These are phyloP conservation scores for Microcera coccophila DNA, from an alignment of 2,329 filamentous ascomycete species.

Conservation along the genomic window DNA sequence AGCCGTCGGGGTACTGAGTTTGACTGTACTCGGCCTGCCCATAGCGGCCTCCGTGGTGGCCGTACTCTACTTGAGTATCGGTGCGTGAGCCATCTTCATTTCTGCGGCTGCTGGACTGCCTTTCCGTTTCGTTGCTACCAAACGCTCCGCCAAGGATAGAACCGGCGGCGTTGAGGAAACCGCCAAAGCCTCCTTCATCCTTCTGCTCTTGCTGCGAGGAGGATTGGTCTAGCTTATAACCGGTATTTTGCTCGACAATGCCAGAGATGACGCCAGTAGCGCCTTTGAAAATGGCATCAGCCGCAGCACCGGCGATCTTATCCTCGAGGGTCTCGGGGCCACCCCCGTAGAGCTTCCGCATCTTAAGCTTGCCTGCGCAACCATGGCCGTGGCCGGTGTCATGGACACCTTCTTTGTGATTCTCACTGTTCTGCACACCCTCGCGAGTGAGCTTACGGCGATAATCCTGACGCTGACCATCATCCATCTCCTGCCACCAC, in stretches of 20 bases:
- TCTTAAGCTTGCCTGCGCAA: constrained; percentile 71
- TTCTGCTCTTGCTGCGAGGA: constrained; percentile 37
- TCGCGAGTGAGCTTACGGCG: constrained; percentile 71
- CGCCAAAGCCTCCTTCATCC: constrained; percentile 63
- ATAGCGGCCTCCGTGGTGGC: constrained; percentile 53
- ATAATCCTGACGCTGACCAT: constrained; percentile 61
- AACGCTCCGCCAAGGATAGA: constrained; percentile 63
- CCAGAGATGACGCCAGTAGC: constrained; percentile 51
- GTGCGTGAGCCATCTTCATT: constrained; percentile 59
- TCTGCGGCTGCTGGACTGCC: constrained; percentile 49
- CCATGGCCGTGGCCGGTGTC: constrained; percentile 85
- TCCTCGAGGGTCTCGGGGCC: constrained; percentile 50
- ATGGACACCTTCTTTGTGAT: constrained; percentile 81
- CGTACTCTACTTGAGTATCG: constrained; percentile 59
- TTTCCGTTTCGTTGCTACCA: constrained; percentile 51
- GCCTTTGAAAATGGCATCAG: constrained; percentile 55
- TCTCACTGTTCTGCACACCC: constrained; percentile 72
- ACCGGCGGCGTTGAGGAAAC: constrained; percentile 66
- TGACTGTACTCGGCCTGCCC: constrained; percentile 58
- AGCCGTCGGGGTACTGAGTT: constrained; percentile 56
- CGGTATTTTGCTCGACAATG: constrained; percentile 45
- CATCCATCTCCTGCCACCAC: constrained; percentile 73
- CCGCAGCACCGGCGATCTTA: constrained; percentile 53
- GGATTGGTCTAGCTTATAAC: constrained; percentile 37
- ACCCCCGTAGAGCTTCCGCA: constrained; percentile 61